A percentile compares a stretch with the other conserved stretches of the same genome.
These are phyloP conservation scores for Globisporangium ultimum DNA, from an alignment of 352 stramenopile genomes.

Conservation along the genomic window DNA sequence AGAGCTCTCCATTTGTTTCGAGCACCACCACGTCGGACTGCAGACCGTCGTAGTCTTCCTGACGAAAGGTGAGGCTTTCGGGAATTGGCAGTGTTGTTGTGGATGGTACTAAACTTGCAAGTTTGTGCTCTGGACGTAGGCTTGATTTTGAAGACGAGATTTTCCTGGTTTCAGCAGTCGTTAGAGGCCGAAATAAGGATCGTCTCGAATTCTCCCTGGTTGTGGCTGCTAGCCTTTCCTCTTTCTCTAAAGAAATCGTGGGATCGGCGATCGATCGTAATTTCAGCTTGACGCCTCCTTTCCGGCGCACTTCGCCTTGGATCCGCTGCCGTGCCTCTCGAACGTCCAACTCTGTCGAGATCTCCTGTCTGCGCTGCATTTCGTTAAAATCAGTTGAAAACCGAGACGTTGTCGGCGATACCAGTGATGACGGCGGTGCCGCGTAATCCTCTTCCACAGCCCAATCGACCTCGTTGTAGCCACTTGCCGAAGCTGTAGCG, in stretches of 20 bases:
- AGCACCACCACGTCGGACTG: constrained; percentile 42
- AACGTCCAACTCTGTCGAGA: constrained; percentile 38
- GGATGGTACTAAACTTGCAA: not conserved
- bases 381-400: constrained; percentile 32
- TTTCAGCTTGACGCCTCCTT: constrained; percentile 35
- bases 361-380: constrained; percentile 34
- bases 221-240: constrained; percentile 22
- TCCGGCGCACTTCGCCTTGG: constrained; percentile 32
- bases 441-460: constrained; percentile 3
- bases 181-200: constrained; percentile 11
- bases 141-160: not conserved
- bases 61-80: constrained; percentile 34
- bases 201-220: constrained; percentile 2
- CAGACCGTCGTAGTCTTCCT: constrained; percentile 53
- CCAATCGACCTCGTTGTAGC: not conserved
- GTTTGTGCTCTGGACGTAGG: not conserved
- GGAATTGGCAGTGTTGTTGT: not conserved
- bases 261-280: constrained; percentile 50
- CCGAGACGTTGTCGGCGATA: constrained; percentile 15
- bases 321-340: constrained; percentile 33
- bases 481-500: not conserved
- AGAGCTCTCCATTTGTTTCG: constrained; percentile 32
- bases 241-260: constrained; percentile 39
- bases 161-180: not conserved
- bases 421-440: constrained; percentile 8